Percentiles rank a stretch among this genome's conserved stretches.
These are phyloP conservation scores for Candida verbasci DNA, from an alignment of 805 yeast genomes.

Conservation along the genomic window DNA sequence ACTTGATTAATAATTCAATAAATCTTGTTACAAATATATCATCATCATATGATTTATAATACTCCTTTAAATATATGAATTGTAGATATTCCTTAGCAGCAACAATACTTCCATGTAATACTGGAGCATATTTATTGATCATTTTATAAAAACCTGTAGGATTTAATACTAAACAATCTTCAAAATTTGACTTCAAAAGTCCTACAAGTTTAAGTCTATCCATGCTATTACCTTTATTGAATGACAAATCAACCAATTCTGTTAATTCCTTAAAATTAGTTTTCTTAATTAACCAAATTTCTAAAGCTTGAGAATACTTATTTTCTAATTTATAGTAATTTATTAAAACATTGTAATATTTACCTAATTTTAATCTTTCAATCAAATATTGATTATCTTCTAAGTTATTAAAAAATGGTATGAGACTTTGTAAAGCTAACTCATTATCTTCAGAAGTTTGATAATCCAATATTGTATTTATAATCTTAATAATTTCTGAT, in stretches of 20 bases:
- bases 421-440: conserved; percentile 66
- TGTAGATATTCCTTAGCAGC: conserved; percentile 16
- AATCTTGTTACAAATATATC: conserved; percentile 13
- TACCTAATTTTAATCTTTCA: conserved; percentile 48
- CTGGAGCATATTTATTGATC: conserved; percentile 33
- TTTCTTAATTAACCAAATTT: conserved; percentile 28
- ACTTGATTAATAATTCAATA: conserved; percentile 19
- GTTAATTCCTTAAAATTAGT: conserved; percentile 6
- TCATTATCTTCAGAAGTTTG: conserved; percentile 49
- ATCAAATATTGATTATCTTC: conserved; percentile 43
- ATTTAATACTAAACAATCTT: conserved; percentile 21
- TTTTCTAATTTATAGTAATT: conserved; percentile 52
- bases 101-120: conserved; percentile 35
- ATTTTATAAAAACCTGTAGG: conserved; percentile 28
- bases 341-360: conserved; percentile 56
- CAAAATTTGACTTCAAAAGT: conserved; percentile 22
- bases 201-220: conserved; percentile 21
- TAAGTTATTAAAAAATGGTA: conserved; percentile 38
- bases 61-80: conserved; percentile 27
- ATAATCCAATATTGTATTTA: conserved; percentile 30
- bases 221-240: conserved; percentile 13
- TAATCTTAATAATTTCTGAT: conserved; percentile 38
- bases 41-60: conserved; percentile 20
- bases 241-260: conserved; percentile 23
- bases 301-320: conserved; percentile 48